Base-by-base conservation (phyloP, 2,329 filamentous ascomycete species). In the Scorias spongiosa region DNA sequence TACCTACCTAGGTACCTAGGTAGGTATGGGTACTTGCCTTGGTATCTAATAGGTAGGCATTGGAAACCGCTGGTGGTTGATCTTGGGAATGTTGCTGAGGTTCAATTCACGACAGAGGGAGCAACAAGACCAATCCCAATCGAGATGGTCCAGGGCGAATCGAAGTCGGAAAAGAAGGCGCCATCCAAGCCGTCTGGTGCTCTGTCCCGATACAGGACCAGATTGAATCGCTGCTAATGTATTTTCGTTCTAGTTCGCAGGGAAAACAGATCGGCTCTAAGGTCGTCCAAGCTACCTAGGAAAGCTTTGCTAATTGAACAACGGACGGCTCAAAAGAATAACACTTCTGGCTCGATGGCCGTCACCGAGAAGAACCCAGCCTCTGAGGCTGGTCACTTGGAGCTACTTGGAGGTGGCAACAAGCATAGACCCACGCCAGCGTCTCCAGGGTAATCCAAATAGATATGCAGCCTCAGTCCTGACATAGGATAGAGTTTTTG, bases 281-380 rank as follows among this genome's bases (percentile, higher is more conserved):
- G 40, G 68, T 74, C 42, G 79, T 84, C 54, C 78, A 78, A 42
- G 80, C 80, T 2, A 42, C 80, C 80, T 2, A 81, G 81, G 62
- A 83, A 81, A 49, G 61, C 70, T 6, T 65, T 65, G 2, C 63
- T 83, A 42, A 69, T 80, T 34, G 70, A 71, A 57, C 71, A 78
- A 56, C 66, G 75, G 50, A 76, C 77, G 54, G 68, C 81, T 58
- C 76, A 72, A 42, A 81, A 72, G 72, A 81, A 81, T 70, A 68
- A 76, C 48, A 71, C 76, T 1, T 66, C 74, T 0, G 78, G 78
- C 0, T 62, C 84, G 36, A 73, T 72, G 2, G 72, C 71, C 0
- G 69, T 76, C 63, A 84, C 80, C n/a, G 81, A 85, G 57, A 72
- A 73, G 48, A 72, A 70, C 49, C 67, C 84, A 9, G 80, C 79